Conservation (phyloP, 352 stramenopile species). For the Phytophthora quininea region DNA sequence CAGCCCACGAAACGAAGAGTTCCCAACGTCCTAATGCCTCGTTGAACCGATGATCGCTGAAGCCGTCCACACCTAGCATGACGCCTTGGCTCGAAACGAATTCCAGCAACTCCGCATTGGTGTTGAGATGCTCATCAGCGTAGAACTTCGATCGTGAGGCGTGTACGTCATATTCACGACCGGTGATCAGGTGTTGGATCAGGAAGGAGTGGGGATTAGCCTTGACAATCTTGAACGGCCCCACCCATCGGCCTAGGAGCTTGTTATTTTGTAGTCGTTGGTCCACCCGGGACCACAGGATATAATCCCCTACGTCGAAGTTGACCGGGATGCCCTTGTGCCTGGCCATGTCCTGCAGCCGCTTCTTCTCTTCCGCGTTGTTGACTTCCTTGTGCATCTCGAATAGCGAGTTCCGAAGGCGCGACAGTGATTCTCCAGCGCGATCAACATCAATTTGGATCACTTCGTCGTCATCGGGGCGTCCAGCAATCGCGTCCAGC, state of each 20-base stretch:
- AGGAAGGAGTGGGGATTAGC: slow-evolving; percentile 7
- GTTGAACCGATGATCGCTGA: slow-evolving; percentile 5
- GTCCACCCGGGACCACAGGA: slow-evolving; percentile 30
- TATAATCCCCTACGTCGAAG: slow-evolving; percentile 23
- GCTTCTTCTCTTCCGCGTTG: slow-evolving; percentile 3
- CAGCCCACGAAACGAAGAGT: slow-evolving; percentile 3
- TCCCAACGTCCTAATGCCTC: slow-evolving; percentile 1
- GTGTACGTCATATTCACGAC: slow-evolving; percentile 9
- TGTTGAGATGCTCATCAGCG: neutral
- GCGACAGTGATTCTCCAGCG: neutral
- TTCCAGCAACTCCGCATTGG: slow-evolving; percentile 3
- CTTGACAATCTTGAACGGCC: slow-evolving; percentile 12
- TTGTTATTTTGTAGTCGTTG: slow-evolving; percentile 20
- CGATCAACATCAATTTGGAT: neutral
- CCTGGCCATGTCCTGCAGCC: neutral
- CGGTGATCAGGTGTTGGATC: slow-evolving; percentile 15
- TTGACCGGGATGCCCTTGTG: slow-evolving; percentile 14
- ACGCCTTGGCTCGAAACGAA: slow-evolving; percentile 6
- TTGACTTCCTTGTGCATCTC: slow-evolving; percentile 14
- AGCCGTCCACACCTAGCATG: slow-evolving; percentile 4
- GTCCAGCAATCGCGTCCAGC: slow-evolving; percentile 1
- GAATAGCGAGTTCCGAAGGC: slow-evolving; percentile 8
- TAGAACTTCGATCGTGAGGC: slow-evolving; percentile 4
- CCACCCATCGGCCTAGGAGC: slow-evolving; percentile 21
- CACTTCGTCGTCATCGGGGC: neutral